Conservation (phyloP, 2,329 filamentous ascomycete species). For the Exophiala phaeomuriformis region DNA sequence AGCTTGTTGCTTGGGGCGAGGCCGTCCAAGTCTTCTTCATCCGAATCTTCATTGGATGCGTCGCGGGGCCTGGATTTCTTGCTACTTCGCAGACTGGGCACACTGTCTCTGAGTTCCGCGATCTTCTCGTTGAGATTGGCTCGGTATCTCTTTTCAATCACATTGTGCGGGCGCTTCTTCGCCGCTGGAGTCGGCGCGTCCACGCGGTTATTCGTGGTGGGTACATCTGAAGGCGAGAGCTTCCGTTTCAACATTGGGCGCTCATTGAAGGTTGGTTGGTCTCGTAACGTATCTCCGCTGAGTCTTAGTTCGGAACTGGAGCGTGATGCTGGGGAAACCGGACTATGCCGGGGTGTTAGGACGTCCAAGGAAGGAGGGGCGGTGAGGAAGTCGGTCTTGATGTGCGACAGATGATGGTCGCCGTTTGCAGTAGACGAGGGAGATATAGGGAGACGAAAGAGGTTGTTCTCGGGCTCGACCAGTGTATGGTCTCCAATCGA, state of each 20-base stretch:
- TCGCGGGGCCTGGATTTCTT: constrained; percentile 55
- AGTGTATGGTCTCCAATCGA: constrained; percentile 2
- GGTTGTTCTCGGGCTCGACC: constrained; percentile 3
- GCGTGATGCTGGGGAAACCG: constrained; percentile 24
- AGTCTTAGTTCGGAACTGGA: constrained; percentile 23
- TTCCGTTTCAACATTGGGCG: constrained; percentile 57
- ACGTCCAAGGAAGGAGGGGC: constrained; percentile 23
- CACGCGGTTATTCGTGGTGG: constrained; percentile 56
- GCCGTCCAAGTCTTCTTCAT: constrained; percentile 71
- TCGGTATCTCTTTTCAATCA: constrained; percentile 95
- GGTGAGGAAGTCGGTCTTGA: constrained; percentile 23
- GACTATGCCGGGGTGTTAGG: constrained; percentile 27
- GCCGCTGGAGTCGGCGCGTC: constrained; percentile 47
- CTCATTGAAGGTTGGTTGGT: constrained; percentile 10
- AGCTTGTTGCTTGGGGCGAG: constrained; percentile 84
- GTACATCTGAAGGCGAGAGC: constrained; percentile 51
- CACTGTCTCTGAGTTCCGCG: constrained; percentile 79
- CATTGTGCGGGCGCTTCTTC: constrained; percentile 96
- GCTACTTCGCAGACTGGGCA: constrained; percentile 82
- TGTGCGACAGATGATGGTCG: constrained; percentile 14
- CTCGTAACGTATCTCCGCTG: constrained; percentile 26
- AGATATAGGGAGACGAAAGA: constrained; percentile 22
- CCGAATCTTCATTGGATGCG: constrained; percentile 57
- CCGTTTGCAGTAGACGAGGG: constrained; percentile 25
- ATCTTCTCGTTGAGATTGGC: constrained; percentile 98